phyloP scores from a whole-genome alignment of 139 green algal species.

The Tetradesmus obliquus region DNA sequence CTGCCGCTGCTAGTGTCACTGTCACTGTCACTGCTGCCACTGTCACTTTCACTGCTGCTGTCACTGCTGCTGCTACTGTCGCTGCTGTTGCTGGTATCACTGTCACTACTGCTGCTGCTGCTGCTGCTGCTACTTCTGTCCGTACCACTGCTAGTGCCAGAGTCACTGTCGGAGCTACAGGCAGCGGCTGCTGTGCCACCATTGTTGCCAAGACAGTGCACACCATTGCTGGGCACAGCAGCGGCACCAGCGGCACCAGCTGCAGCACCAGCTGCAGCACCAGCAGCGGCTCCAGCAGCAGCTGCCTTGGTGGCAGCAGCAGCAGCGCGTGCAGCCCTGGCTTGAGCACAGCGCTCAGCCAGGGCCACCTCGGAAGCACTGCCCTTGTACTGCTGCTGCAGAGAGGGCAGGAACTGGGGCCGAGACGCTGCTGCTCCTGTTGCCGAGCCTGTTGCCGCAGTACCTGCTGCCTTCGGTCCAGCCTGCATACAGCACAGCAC shows the following conservation, averaged over 20 bases:
- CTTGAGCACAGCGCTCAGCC: slow-evolving; percentile 17
- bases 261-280: background rate
- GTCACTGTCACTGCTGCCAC: background rate
- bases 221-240: background rate
- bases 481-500: background rate
- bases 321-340: background rate
- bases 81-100: background rate
- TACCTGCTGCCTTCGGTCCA: background rate
- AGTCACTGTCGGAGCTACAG: background rate
- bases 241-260: background rate
- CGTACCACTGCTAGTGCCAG: background rate
- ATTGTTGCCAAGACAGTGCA: background rate
- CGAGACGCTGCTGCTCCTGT: background rate
- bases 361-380: background rate
- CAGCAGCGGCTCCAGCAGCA: background rate
- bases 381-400: slow-evolving; percentile 47
- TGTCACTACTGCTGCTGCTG: slow-evolving; percentile 11
- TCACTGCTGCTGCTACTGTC: background rate
- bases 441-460: background rate
- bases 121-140: background rate
- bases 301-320: background rate
- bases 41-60: background rate
- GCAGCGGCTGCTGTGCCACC: background rate
- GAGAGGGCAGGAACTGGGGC: background rate
- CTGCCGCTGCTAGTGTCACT: background rate